phyloP scores from a whole-genome alignment of 2,329 filamentous ascomycete genomes.

The Venturia asperata region DNA sequence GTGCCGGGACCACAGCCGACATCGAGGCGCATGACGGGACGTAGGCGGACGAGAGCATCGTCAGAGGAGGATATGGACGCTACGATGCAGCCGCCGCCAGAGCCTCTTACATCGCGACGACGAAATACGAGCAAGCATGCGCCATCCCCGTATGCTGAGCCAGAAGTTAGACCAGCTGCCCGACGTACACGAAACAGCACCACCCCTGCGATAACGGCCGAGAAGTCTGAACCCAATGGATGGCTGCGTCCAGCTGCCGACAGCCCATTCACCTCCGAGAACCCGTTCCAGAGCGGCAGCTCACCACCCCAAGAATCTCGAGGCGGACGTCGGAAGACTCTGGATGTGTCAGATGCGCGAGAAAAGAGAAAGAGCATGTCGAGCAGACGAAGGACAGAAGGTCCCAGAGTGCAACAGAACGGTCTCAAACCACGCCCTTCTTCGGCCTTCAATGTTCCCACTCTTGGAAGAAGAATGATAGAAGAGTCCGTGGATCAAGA shows the following conservation, averaged over 20 bases:
- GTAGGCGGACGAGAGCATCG: conserved; percentile 3
- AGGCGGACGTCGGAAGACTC: conserved; percentile 48
- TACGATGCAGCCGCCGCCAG: conserved; percentile 4
- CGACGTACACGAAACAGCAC: conserved; percentile 35
- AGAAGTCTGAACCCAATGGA: conserved; percentile 47
- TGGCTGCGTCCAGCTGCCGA: conserved; percentile 40
- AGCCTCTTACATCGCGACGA: conserved; percentile 8
- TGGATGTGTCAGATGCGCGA: conserved; percentile 33
- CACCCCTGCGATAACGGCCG: conserved; percentile 36
- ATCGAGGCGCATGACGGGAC: background rate
- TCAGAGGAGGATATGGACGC: conserved; percentile 10
- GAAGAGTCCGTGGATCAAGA: conserved; percentile 21
- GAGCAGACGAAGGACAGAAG: conserved; percentile 38
- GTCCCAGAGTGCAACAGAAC: conserved; percentile 42
- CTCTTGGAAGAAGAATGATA: conserved; percentile 42
- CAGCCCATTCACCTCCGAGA: conserved; percentile 77
- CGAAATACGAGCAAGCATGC: conserved; percentile 7
- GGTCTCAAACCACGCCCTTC: conserved; percentile 50
- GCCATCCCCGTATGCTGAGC: conserved; percentile 28
- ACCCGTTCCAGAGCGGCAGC: conserved; percentile 85
- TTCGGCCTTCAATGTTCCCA: conserved; percentile 52
- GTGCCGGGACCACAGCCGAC: conserved; percentile 20
- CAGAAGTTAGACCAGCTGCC: conserved; percentile 29
- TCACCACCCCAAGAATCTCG: conserved; percentile 48
- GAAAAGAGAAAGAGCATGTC: conserved; percentile 39